These are phyloP conservation scores for Iris pallida DNA, from an alignment of 116 monocot genomes.

Conservation along the genomic window DNA sequence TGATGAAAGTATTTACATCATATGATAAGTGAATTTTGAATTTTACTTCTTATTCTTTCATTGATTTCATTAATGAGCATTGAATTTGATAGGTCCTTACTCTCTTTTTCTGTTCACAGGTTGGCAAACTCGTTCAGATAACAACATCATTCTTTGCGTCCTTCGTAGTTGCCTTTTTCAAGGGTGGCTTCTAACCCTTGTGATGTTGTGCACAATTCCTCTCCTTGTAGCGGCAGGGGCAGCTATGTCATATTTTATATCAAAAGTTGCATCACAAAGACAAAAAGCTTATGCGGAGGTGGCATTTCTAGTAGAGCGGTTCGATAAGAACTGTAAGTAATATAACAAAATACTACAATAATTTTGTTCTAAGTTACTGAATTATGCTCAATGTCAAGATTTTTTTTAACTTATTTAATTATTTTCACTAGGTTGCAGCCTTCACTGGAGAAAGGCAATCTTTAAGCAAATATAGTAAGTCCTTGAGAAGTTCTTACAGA, in stretches of 20 bases:
- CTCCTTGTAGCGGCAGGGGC: slow-evolving; percentile 40
- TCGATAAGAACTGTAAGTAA: slow-evolving; percentile 49
- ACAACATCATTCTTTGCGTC: slow-evolving; percentile 44
- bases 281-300: slow-evolving; percentile 50
- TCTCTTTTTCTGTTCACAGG: slow-evolving; percentile 15
- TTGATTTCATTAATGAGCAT: too few relatives aligned
- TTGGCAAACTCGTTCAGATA: slow-evolving; percentile 54
- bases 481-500: slow-evolving; percentile 37
- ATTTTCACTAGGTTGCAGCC: slow-evolving; percentile 53
- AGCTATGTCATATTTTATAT: slow-evolving; percentile 29
- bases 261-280: slow-evolving; percentile 42
- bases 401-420: neutral
- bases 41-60: too few relatives aligned
- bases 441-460: slow-evolving; percentile 65
- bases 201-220: slow-evolving; percentile 48
- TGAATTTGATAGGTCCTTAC: too few relatives aligned
- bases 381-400: neutral
- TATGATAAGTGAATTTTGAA: too few relatives aligned
- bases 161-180: slow-evolving; percentile 38
- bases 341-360: neutral
- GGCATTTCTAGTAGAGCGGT: slow-evolving; percentile 40
- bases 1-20: too few relatives aligned
- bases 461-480: slow-evolving; percentile 38
- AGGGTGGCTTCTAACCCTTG: slow-evolving; percentile 52
- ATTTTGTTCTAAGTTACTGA: neutral